phyloP scores from a whole-genome alignment of 306 rosid genomes.

The Trifolium pratense region DNA sequence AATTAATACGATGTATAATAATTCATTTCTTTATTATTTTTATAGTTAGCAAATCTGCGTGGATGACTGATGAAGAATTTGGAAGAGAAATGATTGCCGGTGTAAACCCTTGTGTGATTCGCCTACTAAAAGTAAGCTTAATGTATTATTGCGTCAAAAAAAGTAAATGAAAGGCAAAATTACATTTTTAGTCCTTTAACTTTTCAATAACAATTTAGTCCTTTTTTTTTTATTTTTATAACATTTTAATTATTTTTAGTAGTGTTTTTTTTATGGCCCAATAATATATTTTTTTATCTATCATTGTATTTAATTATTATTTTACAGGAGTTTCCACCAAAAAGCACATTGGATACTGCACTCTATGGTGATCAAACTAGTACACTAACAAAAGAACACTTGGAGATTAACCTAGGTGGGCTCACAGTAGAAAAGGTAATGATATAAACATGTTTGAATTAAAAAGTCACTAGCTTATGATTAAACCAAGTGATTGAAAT shows the following conservation, averaged over 20 bases:
- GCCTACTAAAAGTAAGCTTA: conserved; percentile 44
- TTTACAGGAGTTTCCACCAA: conserved; percentile 12
- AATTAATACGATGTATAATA: not conserved
- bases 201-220: too few species aligned
- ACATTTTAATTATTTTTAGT: too few species aligned
- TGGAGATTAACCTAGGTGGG: not conserved
- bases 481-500: not conserved
- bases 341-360: not conserved
- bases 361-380: conserved; percentile 9
- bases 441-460: not conserved
- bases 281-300: not conserved
- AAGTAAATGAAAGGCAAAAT: too few species aligned
- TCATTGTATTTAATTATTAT: not conserved
- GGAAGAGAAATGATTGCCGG: conserved; percentile 76
- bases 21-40: not conserved
- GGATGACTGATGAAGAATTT: conserved; percentile 85
- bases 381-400: not conserved
- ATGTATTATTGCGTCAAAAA: not conserved
- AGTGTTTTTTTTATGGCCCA: too few species aligned
- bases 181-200: too few species aligned
- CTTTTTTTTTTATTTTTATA: too few species aligned
- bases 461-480: not conserved
- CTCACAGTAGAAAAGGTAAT: conserved; percentile 12
- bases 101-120: conserved; percentile 59
- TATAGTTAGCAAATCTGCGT: conserved; percentile 46